Evolutionary conservation across 1,284 basidiomycete genomes (phyloP), one percentile per base, ranked within the genome.

Genomic region (Tetrapyrgos nigripes): DNA sequence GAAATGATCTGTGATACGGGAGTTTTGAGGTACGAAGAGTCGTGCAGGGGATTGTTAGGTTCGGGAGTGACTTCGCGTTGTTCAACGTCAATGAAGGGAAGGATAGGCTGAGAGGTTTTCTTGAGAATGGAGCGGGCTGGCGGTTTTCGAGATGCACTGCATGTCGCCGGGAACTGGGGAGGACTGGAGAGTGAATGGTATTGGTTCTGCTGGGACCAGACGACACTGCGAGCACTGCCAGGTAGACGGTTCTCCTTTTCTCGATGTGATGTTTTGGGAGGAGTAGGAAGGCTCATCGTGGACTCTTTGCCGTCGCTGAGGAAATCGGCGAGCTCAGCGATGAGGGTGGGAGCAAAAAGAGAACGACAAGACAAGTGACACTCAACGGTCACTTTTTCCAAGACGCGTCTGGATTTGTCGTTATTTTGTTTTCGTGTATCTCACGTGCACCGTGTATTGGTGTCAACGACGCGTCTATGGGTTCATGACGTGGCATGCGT

Each of bases 41-140:
- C 79, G 10, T 78, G 76, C n/a, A 90, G 77, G 9, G 89, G 87
- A 65, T 87, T 83, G 2, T 76, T 73, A 4, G 91, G 91, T 64
- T 89, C 88, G 19, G 91, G 91, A 0, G 91, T 92, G 17, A 78
- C 71, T 59, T 91, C 85, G 56, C 90, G 83, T 53, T 76, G 71
- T 35, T 73, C 73, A n/a, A 70, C 61, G 35, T 78, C 68, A 4
- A 82, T 74, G 29, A 83, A 68, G 1, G 70, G 50, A 70, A 76
- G 58, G 71, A 74, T 43, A 56, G 65, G 27, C 64, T 70, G 60
- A 64, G 64, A 64, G 6, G 74, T 71, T 60, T 80, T 83, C 72
- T 91, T 91, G 26, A 91, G 77, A 61, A 90, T 92, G 9, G 89
- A 87, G 62, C 83, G 87, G 13, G 75, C 63, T 2, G 85, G 86